Percentiles rank a stretch among this genome's conserved stretches.
Conservation (phyloP, 208 protist genomes). For the Leishmania aethiopica region DNA sequence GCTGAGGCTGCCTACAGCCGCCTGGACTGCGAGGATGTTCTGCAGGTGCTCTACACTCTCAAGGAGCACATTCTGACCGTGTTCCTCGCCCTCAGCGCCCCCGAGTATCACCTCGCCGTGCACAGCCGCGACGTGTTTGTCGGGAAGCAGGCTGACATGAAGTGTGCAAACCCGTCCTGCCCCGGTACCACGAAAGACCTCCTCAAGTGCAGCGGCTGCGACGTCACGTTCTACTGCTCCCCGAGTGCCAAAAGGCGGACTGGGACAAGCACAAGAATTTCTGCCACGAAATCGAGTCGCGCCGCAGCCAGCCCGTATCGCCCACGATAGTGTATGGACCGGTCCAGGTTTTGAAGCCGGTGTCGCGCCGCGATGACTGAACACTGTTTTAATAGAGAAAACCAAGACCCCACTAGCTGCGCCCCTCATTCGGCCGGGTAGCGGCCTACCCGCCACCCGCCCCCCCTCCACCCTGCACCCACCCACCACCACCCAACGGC, state of each 20-base stretch:
- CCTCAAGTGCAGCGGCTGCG: slow-evolving; percentile 81
- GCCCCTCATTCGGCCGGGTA: too few species aligned
- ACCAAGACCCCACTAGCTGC: not conserved
- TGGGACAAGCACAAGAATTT: slow-evolving; percentile 79
- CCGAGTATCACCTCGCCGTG: slow-evolving; percentile 72
- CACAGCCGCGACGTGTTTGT: slow-evolving; percentile 67
- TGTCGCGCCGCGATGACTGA: not conserved
- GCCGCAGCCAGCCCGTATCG: slow-evolving; percentile 34
- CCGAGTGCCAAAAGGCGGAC: slow-evolving; percentile 74
- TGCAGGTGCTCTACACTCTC: slow-evolving; percentile 56
- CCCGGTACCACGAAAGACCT: slow-evolving; percentile 62
- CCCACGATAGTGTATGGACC: slow-evolving; percentile 28
- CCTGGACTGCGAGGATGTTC: slow-evolving; percentile 38
- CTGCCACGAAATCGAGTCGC: slow-evolving; percentile 72
- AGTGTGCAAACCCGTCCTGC: slow-evolving; percentile 66
- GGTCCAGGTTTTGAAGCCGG: slow-evolving; percentile 34
- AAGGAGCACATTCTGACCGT: slow-evolving; percentile 44
- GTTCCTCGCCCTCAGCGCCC: slow-evolving; percentile 53
- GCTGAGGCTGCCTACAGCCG: slow-evolving; percentile 45
- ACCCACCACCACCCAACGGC: too few species aligned
- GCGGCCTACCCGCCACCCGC: too few species aligned
- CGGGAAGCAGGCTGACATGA: slow-evolving; percentile 63
- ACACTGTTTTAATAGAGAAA: not conserved
- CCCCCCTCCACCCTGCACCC: not conserved
- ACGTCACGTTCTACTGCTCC: slow-evolving; percentile 82